These are phyloP conservation scores for Suhomyces guaymorum DNA, from an alignment of 1,139 yeast genomes.

Conservation along the genomic window DNA sequence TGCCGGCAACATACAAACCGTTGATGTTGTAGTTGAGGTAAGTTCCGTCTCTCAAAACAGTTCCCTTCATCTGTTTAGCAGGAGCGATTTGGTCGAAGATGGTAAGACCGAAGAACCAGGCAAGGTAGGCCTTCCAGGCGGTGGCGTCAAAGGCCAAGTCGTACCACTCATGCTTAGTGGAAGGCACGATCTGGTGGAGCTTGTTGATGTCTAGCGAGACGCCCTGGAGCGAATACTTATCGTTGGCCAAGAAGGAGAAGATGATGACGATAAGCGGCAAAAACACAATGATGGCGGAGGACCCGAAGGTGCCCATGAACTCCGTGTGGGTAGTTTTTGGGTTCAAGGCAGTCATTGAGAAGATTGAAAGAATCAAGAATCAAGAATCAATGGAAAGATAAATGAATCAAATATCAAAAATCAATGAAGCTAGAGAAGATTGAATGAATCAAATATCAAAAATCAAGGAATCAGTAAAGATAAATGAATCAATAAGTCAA, in stretches of 20 bases:
- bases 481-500: too few relatives aligned
- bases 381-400: too few relatives aligned
- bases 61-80: conserved; percentile 68
- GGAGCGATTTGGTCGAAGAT: conserved; percentile 70
- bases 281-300: conserved; percentile 61
- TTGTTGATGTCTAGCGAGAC: conserved; percentile 40
- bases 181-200: conserved; percentile 32
- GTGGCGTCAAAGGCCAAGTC: conserved; percentile 35
- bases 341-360: conserved; percentile 45
- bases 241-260: conserved; percentile 60
- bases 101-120: conserved; percentile 73
- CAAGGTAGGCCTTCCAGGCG: conserved; percentile 65
- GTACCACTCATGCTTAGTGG: conserved; percentile 25
- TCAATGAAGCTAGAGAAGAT: too few relatives aligned
- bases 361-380: too few relatives aligned
- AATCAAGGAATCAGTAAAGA: too few relatives aligned
- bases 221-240: conserved; percentile 55
- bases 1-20: conserved; percentile 59
- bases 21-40: conserved; percentile 74
- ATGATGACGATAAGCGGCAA: conserved; percentile 64
- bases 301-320: conserved; percentile 79
- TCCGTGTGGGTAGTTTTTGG: conserved; percentile 73
- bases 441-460: too few relatives aligned
- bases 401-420: too few relatives aligned
- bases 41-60: conserved; percentile 73